phyloP scores from a whole-genome alignment of 78 protist species.

The Planoprotostelium fungivorum region DNA sequence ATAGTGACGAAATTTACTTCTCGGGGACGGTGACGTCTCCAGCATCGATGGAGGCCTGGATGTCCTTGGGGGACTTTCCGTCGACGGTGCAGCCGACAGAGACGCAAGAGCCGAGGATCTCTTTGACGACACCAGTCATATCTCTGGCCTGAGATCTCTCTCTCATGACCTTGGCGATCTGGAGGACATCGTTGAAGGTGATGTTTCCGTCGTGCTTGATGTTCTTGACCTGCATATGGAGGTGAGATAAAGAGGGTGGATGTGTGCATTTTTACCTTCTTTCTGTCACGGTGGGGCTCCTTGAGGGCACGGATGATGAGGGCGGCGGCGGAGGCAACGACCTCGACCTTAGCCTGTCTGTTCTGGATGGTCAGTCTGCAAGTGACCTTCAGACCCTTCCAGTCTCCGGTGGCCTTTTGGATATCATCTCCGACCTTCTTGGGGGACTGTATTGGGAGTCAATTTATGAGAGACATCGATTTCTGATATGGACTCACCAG shows the following conservation, averaged over 20 bases:
- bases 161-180: slow-evolving; percentile 87
- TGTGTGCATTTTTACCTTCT: no score
- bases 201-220: slow-evolving; percentile 95
- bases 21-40: slow-evolving; percentile 40
- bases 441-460: slow-evolving; percentile 69
- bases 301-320: slow-evolving; percentile 94
- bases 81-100: slow-evolving; percentile 96
- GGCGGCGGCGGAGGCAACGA: slow-evolving; percentile 94
- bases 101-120: slow-evolving; percentile 93
- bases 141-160: slow-evolving; percentile 79
- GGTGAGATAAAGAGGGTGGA: no score
- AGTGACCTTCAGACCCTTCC: slow-evolving; percentile 96
- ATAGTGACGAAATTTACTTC: no score
- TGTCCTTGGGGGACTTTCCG: slow-evolving; percentile 80
- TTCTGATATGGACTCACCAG: slow-evolving; percentile 63
- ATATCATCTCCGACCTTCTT: slow-evolving; percentile 98
- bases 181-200: slow-evolving; percentile 79
- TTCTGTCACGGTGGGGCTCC: slow-evolving; percentile 98
- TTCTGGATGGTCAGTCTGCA: slow-evolving; percentile 90
- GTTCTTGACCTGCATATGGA: no score
- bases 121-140: slow-evolving; percentile 86
- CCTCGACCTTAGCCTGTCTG: slow-evolving; percentile 88
- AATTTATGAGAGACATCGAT: background rate
- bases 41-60: slow-evolving; percentile 70
- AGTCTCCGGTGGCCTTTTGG: slow-evolving; percentile 90